Evolutionary conservation across 208 protist genomes (phyloP).

Genomic region (Lotmaria passim): DNA sequence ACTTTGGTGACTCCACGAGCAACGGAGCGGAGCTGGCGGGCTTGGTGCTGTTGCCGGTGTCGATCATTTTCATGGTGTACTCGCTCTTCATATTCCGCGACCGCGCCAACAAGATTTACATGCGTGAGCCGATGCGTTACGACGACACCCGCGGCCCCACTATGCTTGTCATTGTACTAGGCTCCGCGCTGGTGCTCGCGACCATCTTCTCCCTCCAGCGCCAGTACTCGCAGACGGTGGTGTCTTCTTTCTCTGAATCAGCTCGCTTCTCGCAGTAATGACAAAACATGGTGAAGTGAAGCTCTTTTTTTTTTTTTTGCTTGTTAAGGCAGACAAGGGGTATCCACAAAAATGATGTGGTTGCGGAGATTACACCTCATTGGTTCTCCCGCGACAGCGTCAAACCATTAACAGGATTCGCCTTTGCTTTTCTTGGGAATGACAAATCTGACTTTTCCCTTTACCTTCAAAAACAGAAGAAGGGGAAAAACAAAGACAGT

Average conservation of each 20-base stretch:
- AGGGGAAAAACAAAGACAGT: too few species aligned
- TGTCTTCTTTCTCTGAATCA: constrained; percentile 64
- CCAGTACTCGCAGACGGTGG: constrained; percentile 68
- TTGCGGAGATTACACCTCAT: too few species aligned
- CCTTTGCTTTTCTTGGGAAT: too few species aligned
- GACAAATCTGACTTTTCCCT: too few species aligned
- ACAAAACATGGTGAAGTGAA: not conserved
- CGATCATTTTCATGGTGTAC: constrained; percentile 92
- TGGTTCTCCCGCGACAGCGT: too few species aligned
- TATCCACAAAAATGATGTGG: not conserved
- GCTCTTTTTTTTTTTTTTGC: not conserved
- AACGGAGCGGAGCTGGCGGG: constrained; percentile 85
- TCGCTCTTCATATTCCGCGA: constrained; percentile 88
- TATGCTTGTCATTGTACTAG: constrained; percentile 86
- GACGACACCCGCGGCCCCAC: constrained; percentile 89
- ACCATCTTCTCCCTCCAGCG: constrained; percentile 89
- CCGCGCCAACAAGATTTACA: constrained; percentile 91
- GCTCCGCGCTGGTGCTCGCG: constrained; percentile 70
- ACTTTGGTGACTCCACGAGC: constrained; percentile 81
- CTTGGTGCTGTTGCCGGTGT: constrained; percentile 81
- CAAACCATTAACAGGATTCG: too few species aligned
- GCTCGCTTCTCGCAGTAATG: constrained; percentile 50
- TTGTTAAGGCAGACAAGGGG: not conserved
- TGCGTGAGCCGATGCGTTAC: constrained; percentile 92
- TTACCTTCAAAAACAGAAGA: too few species aligned